Percentiles rank a stretch among this genome's conserved stretches.
Evolutionary conservation across 208 protist genomes (phyloP).

Genomic region (Ichthyophonus hoferi): DNA sequence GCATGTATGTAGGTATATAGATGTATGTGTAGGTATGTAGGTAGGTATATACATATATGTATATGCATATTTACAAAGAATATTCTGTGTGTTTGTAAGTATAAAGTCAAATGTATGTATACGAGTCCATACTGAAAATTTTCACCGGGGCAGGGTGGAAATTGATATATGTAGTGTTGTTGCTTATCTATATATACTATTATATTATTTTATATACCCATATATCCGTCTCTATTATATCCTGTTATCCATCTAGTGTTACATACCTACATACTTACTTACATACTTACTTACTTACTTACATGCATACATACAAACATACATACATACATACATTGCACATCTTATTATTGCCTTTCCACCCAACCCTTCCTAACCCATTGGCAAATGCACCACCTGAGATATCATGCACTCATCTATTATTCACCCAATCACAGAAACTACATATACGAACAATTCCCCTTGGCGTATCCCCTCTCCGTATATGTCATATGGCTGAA

Average conservation of each 20-base stretch:
- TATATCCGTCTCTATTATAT: not conserved
- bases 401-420: not conserved
- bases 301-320: not conserved
- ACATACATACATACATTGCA: not conserved
- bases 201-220: not conserved
- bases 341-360: not conserved
- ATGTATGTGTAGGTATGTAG: not conserved
- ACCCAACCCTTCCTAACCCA: not conserved
- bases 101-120: not conserved
- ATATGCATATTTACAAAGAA: not conserved
- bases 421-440: slow-evolving; percentile 62
- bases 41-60: not conserved
- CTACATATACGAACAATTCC: slow-evolving; percentile 67
- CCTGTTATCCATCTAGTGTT: not conserved
- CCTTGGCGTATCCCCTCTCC: slow-evolving; percentile 59
- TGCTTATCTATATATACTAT: not conserved
- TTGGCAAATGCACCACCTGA: too few relatives aligned
- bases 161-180: too few relatives aligned
- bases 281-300: not conserved
- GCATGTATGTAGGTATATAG: not conserved
- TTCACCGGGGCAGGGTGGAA: too few relatives aligned
- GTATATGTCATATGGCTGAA: slow-evolving; percentile 54
- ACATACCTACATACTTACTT: not conserved
- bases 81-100: not conserved
- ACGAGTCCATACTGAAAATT: not conserved